Base-by-base conservation (phyloP, 768 basidiomycete genomes). In the Psilocybe subaeruginosa region DNA sequence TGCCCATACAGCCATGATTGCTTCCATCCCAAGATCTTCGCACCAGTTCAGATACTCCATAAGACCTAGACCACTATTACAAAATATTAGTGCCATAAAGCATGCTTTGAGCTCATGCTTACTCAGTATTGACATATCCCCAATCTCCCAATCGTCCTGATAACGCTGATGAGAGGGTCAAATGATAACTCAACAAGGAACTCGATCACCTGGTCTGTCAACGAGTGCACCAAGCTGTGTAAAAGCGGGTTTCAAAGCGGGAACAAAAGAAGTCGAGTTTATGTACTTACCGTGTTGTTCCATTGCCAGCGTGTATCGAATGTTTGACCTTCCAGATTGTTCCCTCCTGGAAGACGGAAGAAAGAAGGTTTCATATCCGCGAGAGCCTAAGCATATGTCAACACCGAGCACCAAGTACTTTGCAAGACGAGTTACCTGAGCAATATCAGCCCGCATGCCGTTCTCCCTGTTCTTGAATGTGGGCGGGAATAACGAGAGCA, bases 311-410 rank as follows among this genome's bases (percentile, higher is more conserved):
- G 76, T 0, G 79, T 78, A 5, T 72, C 78, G 23, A 75, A 70
- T 0, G 81, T 83, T 72, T 84, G 78, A 3, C 87, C 88, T 81
- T 89, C 87, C 51, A 88, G 70, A 64, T 88, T 88, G 61, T 87
- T 88, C 8, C 89, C 89, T 17, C 89, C 89, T 8, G 88, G 89
- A 65, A 89, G 82, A 39, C 89, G 79, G 76, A 86, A 88, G 71
- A 88, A 85, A 3, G 82, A 75, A 16, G 88, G 86, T 6, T 78
- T 79, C 76, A 84, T 81, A 7, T 82, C 82, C 16, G 76, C 74
- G 45, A 90, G 74, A 4, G 85, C 74, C 84, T 89, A 57, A 8
- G 16, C 12, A 52, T 5, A 41, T 8, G 8, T 35, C 9, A 31
- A 17, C n/a, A 14, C 8, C 23, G 30, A 30, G 0, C 12, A 30